Percentiles rank a stretch among this genome's conserved stretches.
Evolutionary conservation across 2,329 filamentous ascomycete genomes (phyloP).

Genomic region (Colletotrichum destructivum): DNA sequence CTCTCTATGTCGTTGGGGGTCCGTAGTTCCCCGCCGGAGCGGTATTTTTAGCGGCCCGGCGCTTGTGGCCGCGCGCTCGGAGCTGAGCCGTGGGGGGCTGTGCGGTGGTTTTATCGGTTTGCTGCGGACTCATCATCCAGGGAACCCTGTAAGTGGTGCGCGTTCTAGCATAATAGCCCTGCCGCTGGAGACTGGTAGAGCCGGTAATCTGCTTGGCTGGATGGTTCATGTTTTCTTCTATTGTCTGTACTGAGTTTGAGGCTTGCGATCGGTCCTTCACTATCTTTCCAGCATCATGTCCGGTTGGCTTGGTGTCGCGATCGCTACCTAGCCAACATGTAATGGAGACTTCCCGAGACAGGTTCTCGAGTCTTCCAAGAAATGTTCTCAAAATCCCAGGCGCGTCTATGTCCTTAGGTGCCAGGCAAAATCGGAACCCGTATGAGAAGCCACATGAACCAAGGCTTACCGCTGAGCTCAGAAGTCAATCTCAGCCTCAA

Average conservation of each 20-base stretch:
- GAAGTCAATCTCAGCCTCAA: constrained; percentile 64
- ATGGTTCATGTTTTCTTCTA: not conserved
- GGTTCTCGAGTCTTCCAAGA: not conserved
- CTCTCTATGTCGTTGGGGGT: constrained; percentile 20
- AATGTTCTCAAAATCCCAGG: not conserved
- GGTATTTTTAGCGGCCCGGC: constrained; percentile 41
- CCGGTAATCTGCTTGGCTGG: not conserved
- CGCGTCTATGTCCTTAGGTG: not conserved
- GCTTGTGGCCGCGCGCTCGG: constrained; percentile 35
- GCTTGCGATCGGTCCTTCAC: not conserved
- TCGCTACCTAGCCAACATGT: no score
- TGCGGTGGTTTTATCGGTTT: constrained; percentile 11
- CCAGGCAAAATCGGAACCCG: not conserved
- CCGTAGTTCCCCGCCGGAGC: constrained; percentile 31
- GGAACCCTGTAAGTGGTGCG: constrained; percentile 22
- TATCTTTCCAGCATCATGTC: not conserved
- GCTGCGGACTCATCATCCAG: constrained; percentile 1
- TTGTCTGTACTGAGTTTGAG: not conserved
- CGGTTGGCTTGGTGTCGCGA: no score
- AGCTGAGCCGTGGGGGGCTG: constrained; percentile 33
- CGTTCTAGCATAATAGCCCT: not conserved
- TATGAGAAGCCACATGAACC: not conserved
- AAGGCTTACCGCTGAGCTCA: constrained; percentile 42
- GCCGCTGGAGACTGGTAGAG: not conserved
- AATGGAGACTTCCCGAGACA: not conserved